Evolutionary conservation across 1,284 basidiomycete species (phyloP).

Genomic region (Sanghuangporus weigelae): DNA sequence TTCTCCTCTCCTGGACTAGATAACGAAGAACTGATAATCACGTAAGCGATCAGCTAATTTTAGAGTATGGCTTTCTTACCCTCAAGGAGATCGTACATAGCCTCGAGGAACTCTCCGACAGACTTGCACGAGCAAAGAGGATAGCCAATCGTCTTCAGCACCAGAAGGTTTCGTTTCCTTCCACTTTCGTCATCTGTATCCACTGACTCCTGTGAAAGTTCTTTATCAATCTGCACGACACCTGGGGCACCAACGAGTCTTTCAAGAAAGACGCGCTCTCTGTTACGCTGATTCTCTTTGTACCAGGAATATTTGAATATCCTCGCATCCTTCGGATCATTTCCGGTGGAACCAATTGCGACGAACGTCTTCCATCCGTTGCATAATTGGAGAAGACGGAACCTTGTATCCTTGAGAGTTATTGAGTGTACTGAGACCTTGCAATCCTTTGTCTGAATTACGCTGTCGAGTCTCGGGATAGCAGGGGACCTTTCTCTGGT

Average conservation of each 20-base stretch:
- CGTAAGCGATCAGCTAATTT: not conserved
- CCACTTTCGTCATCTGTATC: not conserved
- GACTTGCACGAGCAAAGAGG: not conserved
- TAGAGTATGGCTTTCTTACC: not conserved
- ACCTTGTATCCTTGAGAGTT: not conserved
- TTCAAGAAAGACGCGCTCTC: not conserved
- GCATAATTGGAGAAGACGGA: not conserved
- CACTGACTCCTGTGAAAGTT: not conserved
- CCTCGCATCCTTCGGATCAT: not conserved
- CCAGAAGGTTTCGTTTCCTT: not conserved
- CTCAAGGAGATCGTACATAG: constrained; percentile 1
- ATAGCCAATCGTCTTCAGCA: not conserved
- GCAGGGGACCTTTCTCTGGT: not conserved
- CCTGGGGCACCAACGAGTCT: not conserved
- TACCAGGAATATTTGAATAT: not conserved
- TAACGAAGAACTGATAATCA: not conserved
- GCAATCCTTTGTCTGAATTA: not conserved
- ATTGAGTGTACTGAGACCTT: not conserved
- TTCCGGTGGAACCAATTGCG: not conserved
- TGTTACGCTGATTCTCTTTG: not conserved
- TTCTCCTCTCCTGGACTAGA: not conserved
- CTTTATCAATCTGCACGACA: not conserved
- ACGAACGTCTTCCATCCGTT: not conserved
- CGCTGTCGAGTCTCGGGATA: not conserved
- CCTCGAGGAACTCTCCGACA: not conserved